Percentiles rank a stretch among this genome's conserved stretches.
Conservation (phyloP, 2,329 filamentous ascomycete species). For the Pseudocercospora fuligena region DNA sequence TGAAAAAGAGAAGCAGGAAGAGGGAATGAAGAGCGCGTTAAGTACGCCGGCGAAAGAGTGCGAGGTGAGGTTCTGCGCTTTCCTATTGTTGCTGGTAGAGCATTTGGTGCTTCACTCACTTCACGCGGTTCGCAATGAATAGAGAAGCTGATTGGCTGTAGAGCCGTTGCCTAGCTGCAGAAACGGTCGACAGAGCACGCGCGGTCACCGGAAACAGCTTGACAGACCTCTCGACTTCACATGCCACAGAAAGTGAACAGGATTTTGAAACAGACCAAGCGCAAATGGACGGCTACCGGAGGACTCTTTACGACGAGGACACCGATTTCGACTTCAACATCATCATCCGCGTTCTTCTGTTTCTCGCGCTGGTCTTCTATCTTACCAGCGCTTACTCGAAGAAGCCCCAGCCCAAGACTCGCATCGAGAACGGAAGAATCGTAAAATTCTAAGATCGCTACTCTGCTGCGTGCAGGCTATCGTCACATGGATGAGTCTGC, state of each 20-base stretch:
- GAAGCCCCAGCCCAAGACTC: neutral
- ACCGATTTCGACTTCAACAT: neutral
- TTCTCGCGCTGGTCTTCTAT: neutral
- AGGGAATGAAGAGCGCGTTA: neutral
- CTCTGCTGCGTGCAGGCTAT: neutral
- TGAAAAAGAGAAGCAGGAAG: constrained; percentile 12
- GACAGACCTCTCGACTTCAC: neutral
- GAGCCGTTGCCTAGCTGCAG: neutral
- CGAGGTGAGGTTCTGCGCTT: neutral
- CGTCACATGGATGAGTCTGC: neutral
- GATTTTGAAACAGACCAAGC: neutral
- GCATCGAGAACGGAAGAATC: neutral
- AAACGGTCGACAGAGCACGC: neutral
- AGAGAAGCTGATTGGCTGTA: neutral
- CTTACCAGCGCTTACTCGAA: neutral
- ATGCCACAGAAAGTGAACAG: neutral
- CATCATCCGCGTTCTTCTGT: neutral
- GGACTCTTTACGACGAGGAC: neutral
- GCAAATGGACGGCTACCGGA: neutral
- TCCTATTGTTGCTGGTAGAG: neutral
- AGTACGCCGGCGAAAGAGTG: neutral
- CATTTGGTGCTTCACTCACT: neutral
- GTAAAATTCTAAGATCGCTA: neutral
- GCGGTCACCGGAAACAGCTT: neutral
- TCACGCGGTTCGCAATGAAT: neutral